Evolutionary conservation across 257 asterid species (phyloP), one percentile per base, ranked within the genome.

Genomic region (Solanum sejunctum): DNA sequence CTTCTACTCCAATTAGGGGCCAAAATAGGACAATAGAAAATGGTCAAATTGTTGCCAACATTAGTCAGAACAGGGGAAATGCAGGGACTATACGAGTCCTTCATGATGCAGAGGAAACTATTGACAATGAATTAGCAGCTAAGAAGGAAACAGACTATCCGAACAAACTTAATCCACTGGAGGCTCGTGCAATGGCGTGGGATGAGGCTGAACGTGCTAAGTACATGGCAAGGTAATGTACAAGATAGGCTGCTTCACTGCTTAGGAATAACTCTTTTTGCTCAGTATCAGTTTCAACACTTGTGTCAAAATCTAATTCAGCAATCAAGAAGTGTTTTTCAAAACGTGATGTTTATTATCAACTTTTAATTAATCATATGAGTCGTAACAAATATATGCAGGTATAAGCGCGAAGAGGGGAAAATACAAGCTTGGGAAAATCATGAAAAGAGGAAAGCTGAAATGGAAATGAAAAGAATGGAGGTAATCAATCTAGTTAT

Each of bases 341-440:
- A 15, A 58, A 6, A 58, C 12, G 9, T 58, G 66, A 58, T 66
- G n/a, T n/a, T 66, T 45, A 43, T n/a, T 12, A 11, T 7, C 57
- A 43, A 20, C 56, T 43, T 45, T 3, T 21, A 73, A 73, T 78
- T 47, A 32, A 77, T 71, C 84, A 17, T 60, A 8, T 26, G 66
- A 78, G 10, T 60, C 3, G 7, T 2, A 36, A 1, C 45, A 52
- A 69, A 55, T 21, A 49, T 17, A 4, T 55, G 11, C 83, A 96
- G 99, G 97, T 96, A 91, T 84, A 96, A 96, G 87, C 92, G 98
- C 0, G 97, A 96, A 90, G 98, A 96, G 85, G 95, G 92, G 87
- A 96, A 89, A 92, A 95, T 96, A 81, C 96, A 96, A 72, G 99
- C 97, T 3, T 95, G 99, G 99, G 98, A 96, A 82, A 96, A 95